Evolutionary conservation across 495 filamentous ascomycete species (phyloP).

Genomic region (Talaromyces proteolyticus): DNA sequence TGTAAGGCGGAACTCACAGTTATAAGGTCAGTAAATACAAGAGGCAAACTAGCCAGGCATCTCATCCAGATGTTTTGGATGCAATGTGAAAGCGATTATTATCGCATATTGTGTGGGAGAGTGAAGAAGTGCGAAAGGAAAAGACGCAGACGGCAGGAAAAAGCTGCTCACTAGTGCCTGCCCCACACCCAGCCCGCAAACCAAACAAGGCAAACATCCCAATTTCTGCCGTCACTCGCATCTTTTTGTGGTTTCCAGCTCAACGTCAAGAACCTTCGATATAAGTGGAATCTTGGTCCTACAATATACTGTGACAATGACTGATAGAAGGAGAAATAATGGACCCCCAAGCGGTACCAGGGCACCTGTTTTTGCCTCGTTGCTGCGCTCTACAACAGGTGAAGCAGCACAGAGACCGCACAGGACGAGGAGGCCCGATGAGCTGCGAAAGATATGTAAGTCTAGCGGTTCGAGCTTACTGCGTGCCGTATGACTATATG

Average conservation of each 20-base stretch:
- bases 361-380: conserved; percentile 62
- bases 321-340: conserved; percentile 88
- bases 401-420: conserved; percentile 33
- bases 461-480: background rate
- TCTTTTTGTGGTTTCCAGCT: conserved; percentile 12
- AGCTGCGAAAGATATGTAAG: conserved; percentile 80
- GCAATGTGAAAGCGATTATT: too few species aligned
- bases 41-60: too few species aligned
- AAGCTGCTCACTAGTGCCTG: background rate
- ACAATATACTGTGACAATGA: too few species aligned
- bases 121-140: conserved; percentile 14
- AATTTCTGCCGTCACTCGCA: conserved; percentile 18
- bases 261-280: too few species aligned
- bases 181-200: conserved; percentile 11
- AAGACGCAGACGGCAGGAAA: conserved; percentile 17
- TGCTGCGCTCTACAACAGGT: conserved; percentile 27
- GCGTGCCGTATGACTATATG: background rate
- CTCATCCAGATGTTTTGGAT: background rate
- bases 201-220: conserved; percentile 41
- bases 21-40: too few species aligned
- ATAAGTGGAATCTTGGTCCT: too few species aligned
- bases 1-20: conserved; percentile 2
- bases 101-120: too few species aligned
- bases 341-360: conserved; percentile 73
- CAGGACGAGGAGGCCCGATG: conserved; percentile 54